Evolutionary conservation across 371 early-diverging fungal species (phyloP).

Genomic region (Lichtheimia hyalospora): DNA sequence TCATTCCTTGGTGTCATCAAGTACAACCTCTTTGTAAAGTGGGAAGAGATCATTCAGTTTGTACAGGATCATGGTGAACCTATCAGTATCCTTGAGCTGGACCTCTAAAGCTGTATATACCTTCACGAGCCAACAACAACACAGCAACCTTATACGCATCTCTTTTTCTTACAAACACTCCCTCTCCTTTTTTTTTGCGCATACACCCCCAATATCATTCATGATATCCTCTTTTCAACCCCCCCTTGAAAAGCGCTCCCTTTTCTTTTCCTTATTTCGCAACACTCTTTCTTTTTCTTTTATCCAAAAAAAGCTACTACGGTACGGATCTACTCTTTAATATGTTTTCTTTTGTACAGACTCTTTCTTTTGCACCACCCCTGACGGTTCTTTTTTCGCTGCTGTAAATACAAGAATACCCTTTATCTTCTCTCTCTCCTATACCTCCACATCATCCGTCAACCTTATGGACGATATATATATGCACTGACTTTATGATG

Average conservation of each 20-base stretch:
- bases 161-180: neutral
- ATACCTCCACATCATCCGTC: no score
- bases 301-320: neutral
- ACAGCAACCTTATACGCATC: neutral
- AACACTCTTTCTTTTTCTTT: neutral
- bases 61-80: conserved; percentile 22
- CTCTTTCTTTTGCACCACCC: no score
- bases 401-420: no score
- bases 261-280: neutral
- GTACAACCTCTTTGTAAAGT: conserved; percentile 19
- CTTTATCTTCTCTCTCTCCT: no score
- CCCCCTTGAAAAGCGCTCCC: neutral
- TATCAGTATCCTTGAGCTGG: conserved; percentile 14
- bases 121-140: neutral
- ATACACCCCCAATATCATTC: neutral
- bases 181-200: neutral
- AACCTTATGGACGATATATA: no score
- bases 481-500: no score
- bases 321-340: no score
- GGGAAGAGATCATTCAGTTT: conserved; percentile 16
- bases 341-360: no score
- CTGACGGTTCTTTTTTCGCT: no score
- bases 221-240: neutral
- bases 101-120: conserved; percentile 2
- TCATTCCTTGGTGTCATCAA: conserved; percentile 38